Conservation (phyloP, 495 filamentous ascomycete genomes). For the Trichoderma gamsii region DNA sequence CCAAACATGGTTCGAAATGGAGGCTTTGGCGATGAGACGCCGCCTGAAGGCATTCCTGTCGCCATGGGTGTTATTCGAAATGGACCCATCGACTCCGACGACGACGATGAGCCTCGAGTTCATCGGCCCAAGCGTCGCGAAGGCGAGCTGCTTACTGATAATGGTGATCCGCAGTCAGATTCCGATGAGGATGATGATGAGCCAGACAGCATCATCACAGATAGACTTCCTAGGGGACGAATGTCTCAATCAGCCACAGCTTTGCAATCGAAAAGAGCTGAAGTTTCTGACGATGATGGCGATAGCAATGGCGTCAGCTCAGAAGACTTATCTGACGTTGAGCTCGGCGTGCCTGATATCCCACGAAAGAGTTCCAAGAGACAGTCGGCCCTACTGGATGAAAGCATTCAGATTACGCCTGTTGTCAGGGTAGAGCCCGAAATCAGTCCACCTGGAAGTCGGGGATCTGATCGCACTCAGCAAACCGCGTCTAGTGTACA, state of each 20-base stretch:
- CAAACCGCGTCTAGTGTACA: slow-evolving; percentile 24
- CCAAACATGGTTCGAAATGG: slow-evolving; percentile 51
- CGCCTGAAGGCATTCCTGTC: slow-evolving; percentile 52
- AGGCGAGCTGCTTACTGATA: slow-evolving; percentile 42
- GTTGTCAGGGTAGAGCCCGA: slow-evolving; percentile 16
- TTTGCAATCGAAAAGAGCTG: slow-evolving; percentile 53
- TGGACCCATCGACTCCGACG: slow-evolving; percentile 54
- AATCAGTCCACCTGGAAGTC: background rate
- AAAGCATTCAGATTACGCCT: slow-evolving; percentile 21
- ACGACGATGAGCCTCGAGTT: slow-evolving; percentile 41
- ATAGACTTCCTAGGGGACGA: slow-evolving; percentile 53
- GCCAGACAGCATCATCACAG: slow-evolving; percentile 36
- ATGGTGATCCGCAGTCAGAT: slow-evolving; percentile 34
- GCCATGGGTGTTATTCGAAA: slow-evolving; percentile 51
- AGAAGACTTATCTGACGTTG: slow-evolving; percentile 22
- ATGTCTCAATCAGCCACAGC: slow-evolving; percentile 57
- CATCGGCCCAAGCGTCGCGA: slow-evolving; percentile 20
- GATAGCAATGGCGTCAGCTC: background rate
- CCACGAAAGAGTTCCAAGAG: slow-evolving; percentile 61
- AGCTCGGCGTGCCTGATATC: slow-evolving; percentile 36
- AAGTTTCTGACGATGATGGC: slow-evolving; percentile 11
- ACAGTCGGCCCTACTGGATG: slow-evolving; percentile 29
- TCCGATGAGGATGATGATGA: slow-evolving; percentile 20
- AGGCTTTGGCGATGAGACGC: slow-evolving; percentile 46
- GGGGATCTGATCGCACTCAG: slow-evolving; percentile 2